Conservation (phyloP, 768 basidiomycete species). For the Calvatia gigantea region DNA sequence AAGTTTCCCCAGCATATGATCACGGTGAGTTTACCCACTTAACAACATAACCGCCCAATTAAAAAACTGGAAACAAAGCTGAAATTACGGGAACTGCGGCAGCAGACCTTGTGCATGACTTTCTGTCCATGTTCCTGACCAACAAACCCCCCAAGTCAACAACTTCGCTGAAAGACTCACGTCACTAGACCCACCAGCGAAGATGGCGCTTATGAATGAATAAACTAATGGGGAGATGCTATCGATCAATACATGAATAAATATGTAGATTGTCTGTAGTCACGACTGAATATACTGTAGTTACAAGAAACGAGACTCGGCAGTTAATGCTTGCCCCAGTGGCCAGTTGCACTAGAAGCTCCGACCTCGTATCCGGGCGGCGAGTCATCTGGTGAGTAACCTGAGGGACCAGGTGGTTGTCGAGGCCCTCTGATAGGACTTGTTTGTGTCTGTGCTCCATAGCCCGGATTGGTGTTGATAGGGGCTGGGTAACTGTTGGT, state of each 20-base stretch:
- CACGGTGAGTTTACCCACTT: constrained; percentile 39
- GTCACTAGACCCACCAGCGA: neutral
- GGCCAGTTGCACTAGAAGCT: constrained; percentile 41
- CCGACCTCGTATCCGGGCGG: constrained; percentile 69
- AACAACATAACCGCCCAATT: neutral
- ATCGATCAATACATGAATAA: neutral
- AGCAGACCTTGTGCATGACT: constrained; percentile 67
- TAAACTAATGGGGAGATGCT: neutral
- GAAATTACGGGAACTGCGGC: constrained; percentile 69
- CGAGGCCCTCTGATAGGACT: constrained; percentile 45
- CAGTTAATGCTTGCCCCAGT: constrained; percentile 46
- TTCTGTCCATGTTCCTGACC: constrained; percentile 50
- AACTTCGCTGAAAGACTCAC: neutral
- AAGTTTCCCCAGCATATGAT: constrained; percentile 74
- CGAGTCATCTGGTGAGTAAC: constrained; percentile 42
- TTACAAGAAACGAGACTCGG: neutral
- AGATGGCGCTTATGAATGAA: neutral
- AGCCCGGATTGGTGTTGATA: constrained; percentile 34
- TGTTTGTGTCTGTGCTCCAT: constrained; percentile 18
- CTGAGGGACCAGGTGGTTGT: constrained; percentile 26
- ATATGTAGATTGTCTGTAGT: neutral
- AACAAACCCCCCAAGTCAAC: constrained; percentile 3
- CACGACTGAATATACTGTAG: neutral
- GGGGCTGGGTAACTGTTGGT: constrained; percentile 30
- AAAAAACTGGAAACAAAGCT: constrained; percentile 28